Evolutionary conservation across 257 asterid species (phyloP).

Genomic region (Eucommia ulmoides): DNA sequence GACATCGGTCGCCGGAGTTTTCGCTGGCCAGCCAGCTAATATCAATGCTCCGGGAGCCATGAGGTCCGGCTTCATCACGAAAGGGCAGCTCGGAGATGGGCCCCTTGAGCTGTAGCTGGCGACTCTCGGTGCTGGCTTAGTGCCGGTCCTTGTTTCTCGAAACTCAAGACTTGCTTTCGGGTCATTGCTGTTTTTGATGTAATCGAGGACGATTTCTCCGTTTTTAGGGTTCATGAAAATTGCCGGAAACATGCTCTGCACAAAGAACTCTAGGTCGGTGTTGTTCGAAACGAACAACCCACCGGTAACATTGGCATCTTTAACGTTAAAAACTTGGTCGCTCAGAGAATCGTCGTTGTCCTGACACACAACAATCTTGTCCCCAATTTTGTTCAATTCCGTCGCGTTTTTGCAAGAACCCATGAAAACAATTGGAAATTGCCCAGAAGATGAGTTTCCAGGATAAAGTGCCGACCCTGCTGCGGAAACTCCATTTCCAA

Average conservation of each 20-base stretch:
- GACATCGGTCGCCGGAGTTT: constrained; percentile 9
- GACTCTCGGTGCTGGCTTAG: constrained; percentile 45
- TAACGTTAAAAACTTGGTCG: constrained; percentile 24
- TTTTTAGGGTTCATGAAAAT: constrained; percentile 25
- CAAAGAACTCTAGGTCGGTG: constrained; percentile 23
- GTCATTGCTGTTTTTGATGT: constrained; percentile 16
- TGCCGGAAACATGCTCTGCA: constrained; percentile 32
- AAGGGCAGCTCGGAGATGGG: constrained; percentile 59
- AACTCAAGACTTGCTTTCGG: constrained; percentile 39
- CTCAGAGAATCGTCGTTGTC: constrained; percentile 26
- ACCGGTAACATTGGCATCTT: constrained; percentile 20
- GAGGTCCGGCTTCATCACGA: constrained; percentile 52
- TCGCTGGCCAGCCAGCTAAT: constrained; percentile 53
- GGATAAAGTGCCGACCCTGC: constrained; percentile 45
- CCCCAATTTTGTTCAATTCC: constrained; percentile 13
- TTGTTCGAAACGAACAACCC: constrained; percentile 43
- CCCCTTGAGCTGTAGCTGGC: constrained; percentile 74
- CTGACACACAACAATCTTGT: constrained; percentile 33
- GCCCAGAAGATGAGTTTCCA: constrained; percentile 22
- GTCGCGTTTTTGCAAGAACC: constrained; percentile 15
- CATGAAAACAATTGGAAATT: constrained; percentile 17
- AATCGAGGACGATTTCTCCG: constrained; percentile 32
- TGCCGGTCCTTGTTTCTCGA: constrained; percentile 26
- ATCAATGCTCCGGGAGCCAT: constrained; percentile 57
- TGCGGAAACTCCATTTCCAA: constrained; percentile 33